Evolutionary conservation across 2,329 filamentous ascomycete species (phyloP).

Genomic region (Fusarium sp.): DNA sequence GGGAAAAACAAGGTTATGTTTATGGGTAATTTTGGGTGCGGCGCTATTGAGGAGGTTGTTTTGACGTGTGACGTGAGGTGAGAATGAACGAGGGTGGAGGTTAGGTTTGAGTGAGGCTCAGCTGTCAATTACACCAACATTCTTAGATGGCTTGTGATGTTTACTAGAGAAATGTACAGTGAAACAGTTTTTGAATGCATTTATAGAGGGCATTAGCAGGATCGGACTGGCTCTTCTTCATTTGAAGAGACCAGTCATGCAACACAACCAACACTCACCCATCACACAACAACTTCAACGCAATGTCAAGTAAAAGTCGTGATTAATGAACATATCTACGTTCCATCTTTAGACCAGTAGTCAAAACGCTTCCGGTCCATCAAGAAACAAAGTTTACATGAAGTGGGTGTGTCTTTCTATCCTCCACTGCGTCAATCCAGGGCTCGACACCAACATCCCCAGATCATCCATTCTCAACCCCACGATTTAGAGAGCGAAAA

Average conservation of each 20-base stretch:
- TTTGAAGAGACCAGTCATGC: no score
- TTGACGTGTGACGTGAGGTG: constrained; percentile 8
- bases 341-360: background rate
- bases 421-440: constrained; percentile 26
- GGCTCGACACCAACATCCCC: constrained; percentile 13
- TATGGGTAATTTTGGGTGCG: constrained; percentile 20
- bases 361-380: background rate
- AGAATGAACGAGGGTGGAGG: background rate
- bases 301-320: background rate
- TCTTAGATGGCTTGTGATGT: background rate
- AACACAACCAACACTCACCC: background rate
- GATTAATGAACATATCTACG: constrained; percentile 12
- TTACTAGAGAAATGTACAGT: fast-evolving
- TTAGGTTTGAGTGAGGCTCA: background rate
- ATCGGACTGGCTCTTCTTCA: background rate
- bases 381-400: constrained; percentile 6
- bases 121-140: background rate
- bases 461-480: background rate
- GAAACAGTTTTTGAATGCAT: fast-evolving
- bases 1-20: constrained; percentile 29
- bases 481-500: constrained; percentile 28
- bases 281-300: background rate
- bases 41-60: constrained; percentile 4
- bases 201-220: background rate
- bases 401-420: constrained; percentile 28